Base-by-base conservation (phyloP, 805 yeast genomes). In the Candida koratica region DNA sequence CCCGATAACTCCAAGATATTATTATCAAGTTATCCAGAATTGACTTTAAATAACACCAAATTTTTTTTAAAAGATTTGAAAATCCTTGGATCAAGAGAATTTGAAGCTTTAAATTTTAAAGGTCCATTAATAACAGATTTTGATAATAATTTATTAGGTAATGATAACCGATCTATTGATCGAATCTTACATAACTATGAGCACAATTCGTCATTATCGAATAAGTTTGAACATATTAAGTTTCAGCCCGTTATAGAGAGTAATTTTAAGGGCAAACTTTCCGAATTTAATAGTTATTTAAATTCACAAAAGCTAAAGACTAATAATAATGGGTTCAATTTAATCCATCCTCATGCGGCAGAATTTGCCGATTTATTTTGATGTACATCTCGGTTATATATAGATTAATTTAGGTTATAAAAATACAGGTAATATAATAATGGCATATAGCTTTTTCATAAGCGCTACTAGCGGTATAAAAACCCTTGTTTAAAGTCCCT, bases 351-450 rank as follows among this genome's bases (percentile, higher is more conserved):
- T 6, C 69, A 64, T 37, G 60, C 59, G 26, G 69, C 71, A 13
- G 71, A 66, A 43, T 66, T 58, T 55, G 71, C 71, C 16, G 72
- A 66, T 44, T 64, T 66, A 45, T 66, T 60, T 46, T 65, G 55
- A 34, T 9, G 15, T 25, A n/a, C n/a, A n/a, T n/a, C n/a, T n/a
- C n/a, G n/a, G n/a, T n/a, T n/a, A n/a, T n/a, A n/a, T n/a, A n/a
- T n/a, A n/a, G n/a, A n/a, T n/a, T n/a, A n/a, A n/a, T n/a, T n/a
- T n/a, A n/a, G n/a, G n/a, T n/a, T n/a, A n/a, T n/a, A n/a, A n/a
- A n/a, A n/a, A n/a, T n/a, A n/a, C n/a, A n/a, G n/a, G n/a, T n/a
- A n/a, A n/a, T n/a, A n/a, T n/a, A n/a, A n/a, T n/a, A n/a, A n/a
- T n/a, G n/a, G n/a, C n/a, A n/a, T n/a, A n/a, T n/a, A n/a, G n/a